phyloP scores from a whole-genome alignment of 768 basidiomycete genomes.

The Pleurotus eryngii region DNA sequence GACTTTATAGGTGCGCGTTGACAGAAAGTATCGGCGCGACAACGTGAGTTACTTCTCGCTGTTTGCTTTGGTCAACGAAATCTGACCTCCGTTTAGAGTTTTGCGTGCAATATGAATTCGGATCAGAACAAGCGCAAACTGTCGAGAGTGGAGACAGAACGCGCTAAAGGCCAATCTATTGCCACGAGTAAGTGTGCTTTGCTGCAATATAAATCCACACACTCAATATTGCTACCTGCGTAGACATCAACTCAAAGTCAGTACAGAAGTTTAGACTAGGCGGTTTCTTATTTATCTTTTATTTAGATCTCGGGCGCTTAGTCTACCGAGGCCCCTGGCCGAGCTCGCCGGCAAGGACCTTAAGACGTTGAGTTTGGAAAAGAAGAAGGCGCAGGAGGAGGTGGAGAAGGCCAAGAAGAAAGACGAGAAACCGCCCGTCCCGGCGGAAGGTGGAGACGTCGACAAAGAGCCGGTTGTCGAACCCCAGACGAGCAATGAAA shows the following conservation, averaged over 20 bases:
- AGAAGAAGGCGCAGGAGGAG: constrained; percentile 13
- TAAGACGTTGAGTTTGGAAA: constrained; percentile 27
- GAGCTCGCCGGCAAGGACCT: constrained; percentile 33
- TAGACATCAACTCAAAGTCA: constrained; percentile 22
- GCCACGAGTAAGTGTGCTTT: constrained; percentile 36
- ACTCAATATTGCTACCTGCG: neutral
- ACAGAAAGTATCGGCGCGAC: constrained; percentile 21
- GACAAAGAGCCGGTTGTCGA: constrained; percentile 1
- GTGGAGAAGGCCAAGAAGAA: constrained; percentile 8
- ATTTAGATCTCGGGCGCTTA: constrained; percentile 24
- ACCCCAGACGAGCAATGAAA: neutral
- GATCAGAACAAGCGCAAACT: constrained; percentile 37
- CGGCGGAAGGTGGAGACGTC: neutral
- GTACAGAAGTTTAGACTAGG: neutral
- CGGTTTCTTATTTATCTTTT: neutral
- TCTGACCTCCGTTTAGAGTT: too few relatives aligned
- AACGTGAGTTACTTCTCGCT: constrained; percentile 14
- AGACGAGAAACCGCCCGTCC: neutral
- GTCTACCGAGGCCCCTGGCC: constrained; percentile 32
- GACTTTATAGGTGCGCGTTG: constrained; percentile 28
- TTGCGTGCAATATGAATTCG: constrained; percentile 14
- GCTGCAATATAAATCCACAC: neutral
- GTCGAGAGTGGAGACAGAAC: constrained; percentile 37
- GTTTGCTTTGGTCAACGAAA: too few relatives aligned
- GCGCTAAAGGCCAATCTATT: constrained; percentile 43